Evolutionary conservation across 2,329 filamentous ascomycete genomes (phyloP).

Genomic region (Microsporum audouinii): DNA sequence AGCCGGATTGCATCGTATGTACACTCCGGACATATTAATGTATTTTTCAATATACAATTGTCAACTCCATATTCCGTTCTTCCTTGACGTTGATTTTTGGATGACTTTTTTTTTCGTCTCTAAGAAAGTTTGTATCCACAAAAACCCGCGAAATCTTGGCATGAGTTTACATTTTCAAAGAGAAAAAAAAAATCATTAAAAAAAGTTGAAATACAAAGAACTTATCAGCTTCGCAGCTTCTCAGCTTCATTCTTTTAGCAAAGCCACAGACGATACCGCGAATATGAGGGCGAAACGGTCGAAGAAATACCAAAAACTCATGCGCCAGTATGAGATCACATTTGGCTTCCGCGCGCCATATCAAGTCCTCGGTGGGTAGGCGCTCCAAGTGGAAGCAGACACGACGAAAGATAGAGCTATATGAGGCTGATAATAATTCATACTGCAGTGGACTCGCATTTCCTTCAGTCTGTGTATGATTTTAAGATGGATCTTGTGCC

Average conservation of each 20-base stretch:
- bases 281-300: constrained; percentile 57
- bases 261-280: constrained; percentile 17
- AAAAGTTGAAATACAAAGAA: background rate
- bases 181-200: background rate
- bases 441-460: constrained; percentile 62
- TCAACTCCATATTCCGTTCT: background rate
- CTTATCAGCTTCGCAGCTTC: background rate
- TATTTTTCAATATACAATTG: background rate
- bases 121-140: background rate
- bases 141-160: background rate
- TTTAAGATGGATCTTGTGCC: constrained; percentile 84
- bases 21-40: background rate
- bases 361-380: constrained; percentile 59
- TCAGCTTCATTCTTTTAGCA: background rate
- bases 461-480: constrained; percentile 66
- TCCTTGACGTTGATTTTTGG: background rate
- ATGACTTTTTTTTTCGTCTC: background rate
- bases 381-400: background rate
- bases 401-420: background rate
- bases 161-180: background rate
- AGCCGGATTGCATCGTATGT: background rate
- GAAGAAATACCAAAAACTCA: constrained; percentile 77
- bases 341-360: constrained; percentile 92
- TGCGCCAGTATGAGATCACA: constrained; percentile 77
- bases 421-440: constrained; percentile 1